A percentile compares a stretch with the other conserved stretches of the same genome.
These are phyloP conservation scores for Chlamydomonas incerta DNA, from an alignment of 139 green algal species.

Conservation along the genomic window DNA sequence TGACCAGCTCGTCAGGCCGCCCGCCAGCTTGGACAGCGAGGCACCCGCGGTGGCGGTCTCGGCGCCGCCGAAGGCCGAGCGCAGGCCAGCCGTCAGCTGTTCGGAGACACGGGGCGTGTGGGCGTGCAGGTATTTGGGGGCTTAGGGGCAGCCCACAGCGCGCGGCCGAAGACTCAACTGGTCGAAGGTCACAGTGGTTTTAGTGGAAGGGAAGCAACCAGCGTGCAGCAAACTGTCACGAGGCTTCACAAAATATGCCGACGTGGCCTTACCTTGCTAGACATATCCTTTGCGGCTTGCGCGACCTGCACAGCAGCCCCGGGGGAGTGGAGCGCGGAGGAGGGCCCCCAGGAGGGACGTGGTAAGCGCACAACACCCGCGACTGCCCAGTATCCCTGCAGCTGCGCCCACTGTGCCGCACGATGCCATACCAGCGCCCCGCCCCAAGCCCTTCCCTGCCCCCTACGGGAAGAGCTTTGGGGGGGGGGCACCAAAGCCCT, in stretches of 20 bases:
- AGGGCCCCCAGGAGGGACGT: too few species aligned
- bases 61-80: neutral
- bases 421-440: too few species aligned
- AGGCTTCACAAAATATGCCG: too few species aligned
- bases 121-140: neutral
- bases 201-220: too few species aligned
- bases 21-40: constrained; percentile 40
- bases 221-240: too few species aligned
- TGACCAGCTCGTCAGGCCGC: constrained; percentile 44
- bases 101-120: neutral
- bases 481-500: neutral
- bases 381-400: too few species aligned
- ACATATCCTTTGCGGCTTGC: neutral
- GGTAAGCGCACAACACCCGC: too few species aligned
- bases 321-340: too few species aligned
- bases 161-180: neutral
- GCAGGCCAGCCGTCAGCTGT: constrained; percentile 12
- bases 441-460: too few species aligned
- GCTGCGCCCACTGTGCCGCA: too few species aligned
- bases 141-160: neutral
- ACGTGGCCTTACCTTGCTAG: neutral
- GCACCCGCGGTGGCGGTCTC: neutral
- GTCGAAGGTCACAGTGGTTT: too few species aligned
- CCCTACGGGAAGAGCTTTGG: neutral
- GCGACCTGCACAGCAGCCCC: too few species aligned